Percentiles rank a stretch among this genome's conserved stretches.
These are phyloP conservation scores for Skeletonema menzelii DNA, from an alignment of 108 stramenopile species.

Conservation along the genomic window DNA sequence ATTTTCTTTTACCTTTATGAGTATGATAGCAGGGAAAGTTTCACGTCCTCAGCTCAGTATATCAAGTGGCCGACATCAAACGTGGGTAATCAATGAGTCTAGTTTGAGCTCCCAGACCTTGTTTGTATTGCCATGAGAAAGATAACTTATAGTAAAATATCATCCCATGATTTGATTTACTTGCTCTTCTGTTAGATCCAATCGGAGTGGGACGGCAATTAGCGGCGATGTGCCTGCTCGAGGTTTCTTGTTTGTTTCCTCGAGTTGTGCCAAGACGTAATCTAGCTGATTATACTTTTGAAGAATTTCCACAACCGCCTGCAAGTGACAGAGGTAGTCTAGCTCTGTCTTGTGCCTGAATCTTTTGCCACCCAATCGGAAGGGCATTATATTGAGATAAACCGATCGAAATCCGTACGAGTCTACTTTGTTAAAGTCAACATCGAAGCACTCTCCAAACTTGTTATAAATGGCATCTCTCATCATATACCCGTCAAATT, in stretches of 20 bases:
- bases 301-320: conserved; percentile 76
- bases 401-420: conserved; percentile 59
- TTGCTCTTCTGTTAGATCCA: conserved; percentile 66
- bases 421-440: conserved; percentile 61
- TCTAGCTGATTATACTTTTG: conserved; percentile 71
- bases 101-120: conserved; percentile 19
- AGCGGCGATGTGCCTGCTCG: conserved; percentile 61
- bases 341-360: conserved; percentile 62
- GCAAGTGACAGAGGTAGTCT: conserved; percentile 80
- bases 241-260: conserved; percentile 76
- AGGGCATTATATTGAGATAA: conserved; percentile 71
- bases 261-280: conserved; percentile 56
- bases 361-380: conserved; percentile 45
- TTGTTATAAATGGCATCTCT: conserved; percentile 58
- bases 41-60: conserved; percentile 51
- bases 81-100: conserved; percentile 66
- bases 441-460: conserved; percentile 64
- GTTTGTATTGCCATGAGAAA: conserved; percentile 41
- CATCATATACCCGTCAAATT: conserved; percentile 66
- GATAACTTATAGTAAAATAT: not conserved
- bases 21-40: conserved; percentile 63
- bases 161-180: conserved; percentile 60
- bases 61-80: conserved; percentile 58
- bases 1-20: conserved; percentile 62
- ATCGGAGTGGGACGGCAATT: conserved; percentile 69